Conservation (phyloP, 352 stramenopile genomes). For the Phytophthora ohioensis region DNA sequence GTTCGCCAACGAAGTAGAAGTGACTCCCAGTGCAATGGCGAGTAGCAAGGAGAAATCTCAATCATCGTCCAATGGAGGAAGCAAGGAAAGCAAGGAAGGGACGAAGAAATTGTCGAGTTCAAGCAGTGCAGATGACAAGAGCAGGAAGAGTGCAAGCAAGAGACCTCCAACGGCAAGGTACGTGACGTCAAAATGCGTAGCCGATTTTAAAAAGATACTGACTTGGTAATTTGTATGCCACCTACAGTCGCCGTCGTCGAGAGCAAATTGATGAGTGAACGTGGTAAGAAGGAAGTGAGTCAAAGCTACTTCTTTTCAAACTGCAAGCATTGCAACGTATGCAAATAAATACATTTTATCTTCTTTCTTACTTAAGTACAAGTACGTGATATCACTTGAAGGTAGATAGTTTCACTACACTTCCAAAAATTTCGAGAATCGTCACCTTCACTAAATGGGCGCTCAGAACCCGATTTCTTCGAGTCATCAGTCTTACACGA, state of each 20-base stretch:
- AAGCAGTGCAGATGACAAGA: slow-evolving; percentile 32
- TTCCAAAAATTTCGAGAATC: too few species aligned
- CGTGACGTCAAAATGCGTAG: neutral
- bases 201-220: neutral
- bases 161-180: slow-evolving; percentile 70
- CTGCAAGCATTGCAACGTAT: slow-evolving; percentile 2
- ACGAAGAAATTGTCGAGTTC: slow-evolving; percentile 26
- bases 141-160: slow-evolving; percentile 66
- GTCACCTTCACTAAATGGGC: too few species aligned
- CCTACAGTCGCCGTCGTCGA: slow-evolving; percentile 31
- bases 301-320: slow-evolving; percentile 1
- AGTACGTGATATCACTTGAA: neutral
- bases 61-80: slow-evolving; percentile 29
- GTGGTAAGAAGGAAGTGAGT: neutral
- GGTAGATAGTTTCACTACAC: too few species aligned
- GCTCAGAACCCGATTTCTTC: too few species aligned
- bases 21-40: slow-evolving; percentile 29
- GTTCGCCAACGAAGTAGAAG: slow-evolving; percentile 67
- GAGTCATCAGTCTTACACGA: too few species aligned
- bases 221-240: slow-evolving; percentile 5
- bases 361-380: neutral
- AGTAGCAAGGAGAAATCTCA: slow-evolving; percentile 45
- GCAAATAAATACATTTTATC: slow-evolving; percentile 14
- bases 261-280: slow-evolving; percentile 36
- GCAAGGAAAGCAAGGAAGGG: slow-evolving; percentile 20